Percentiles rank a stretch among this genome's conserved stretches.
phyloP scores from a whole-genome alignment of 2,329 filamentous ascomycete genomes.

The Aspergillus quadricinctus region DNA sequence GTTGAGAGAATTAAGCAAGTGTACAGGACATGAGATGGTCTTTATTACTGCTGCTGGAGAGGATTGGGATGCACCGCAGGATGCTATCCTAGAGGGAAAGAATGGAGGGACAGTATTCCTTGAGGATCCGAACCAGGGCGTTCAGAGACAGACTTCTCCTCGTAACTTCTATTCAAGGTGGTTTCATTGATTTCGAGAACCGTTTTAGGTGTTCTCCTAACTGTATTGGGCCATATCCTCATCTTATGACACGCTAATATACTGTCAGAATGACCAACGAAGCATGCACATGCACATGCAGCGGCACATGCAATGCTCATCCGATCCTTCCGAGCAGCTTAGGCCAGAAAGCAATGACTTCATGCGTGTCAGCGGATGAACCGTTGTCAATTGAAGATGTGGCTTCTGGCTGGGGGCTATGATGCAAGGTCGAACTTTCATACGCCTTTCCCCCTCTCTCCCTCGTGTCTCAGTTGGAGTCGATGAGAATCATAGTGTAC shows the following conservation, averaged over 20 bases:
- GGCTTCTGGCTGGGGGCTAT: neutral
- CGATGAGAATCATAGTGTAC: neutral
- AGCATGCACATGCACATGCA: neutral
- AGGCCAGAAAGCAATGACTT: neutral
- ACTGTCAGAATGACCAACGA: neutral
- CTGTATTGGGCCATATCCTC: neutral
- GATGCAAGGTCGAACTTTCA: neutral
- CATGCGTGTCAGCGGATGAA: neutral
- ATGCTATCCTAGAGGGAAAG: constrained; percentile 1
- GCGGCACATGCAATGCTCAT: neutral
- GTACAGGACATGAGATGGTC: neutral
- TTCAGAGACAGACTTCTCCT: neutral
- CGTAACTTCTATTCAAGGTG: neutral
- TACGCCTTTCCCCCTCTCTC: neutral
- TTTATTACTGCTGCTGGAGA: constrained; percentile 2
- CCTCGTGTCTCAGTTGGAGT: neutral
- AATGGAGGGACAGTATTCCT: constrained; percentile 1
- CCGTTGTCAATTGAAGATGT: neutral
- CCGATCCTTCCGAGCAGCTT: neutral
- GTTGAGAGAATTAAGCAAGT: neutral
- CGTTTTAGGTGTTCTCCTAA: neutral
- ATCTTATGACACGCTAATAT: neutral
- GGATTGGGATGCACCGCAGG: constrained; percentile 2
- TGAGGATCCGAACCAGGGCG: neutral
- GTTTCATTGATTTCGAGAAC: neutral